phyloP scores from a whole-genome alignment of 2,329 filamentous ascomycete species.

The Penicillium sp. region DNA sequence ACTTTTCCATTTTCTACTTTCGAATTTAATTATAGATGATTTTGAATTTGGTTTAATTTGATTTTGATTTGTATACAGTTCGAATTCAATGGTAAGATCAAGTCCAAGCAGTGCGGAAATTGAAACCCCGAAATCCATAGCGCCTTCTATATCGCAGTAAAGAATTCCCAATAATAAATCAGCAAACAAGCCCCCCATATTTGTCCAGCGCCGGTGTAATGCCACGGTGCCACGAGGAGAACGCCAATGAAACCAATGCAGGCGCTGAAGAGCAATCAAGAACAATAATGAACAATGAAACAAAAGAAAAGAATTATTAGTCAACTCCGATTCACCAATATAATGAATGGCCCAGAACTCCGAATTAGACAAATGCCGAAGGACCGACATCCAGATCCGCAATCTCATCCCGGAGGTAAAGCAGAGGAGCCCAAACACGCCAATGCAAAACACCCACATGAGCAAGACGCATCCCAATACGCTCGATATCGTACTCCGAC shows the following conservation, averaged over 20 bases:
- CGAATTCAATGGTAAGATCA: neutral
- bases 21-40: too few relatives aligned
- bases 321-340: neutral
- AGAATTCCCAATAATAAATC: neutral
- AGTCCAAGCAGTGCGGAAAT: neutral
- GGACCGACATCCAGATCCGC: constrained; percentile 8
- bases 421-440: constrained; percentile 79
- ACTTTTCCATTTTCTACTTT: neutral
- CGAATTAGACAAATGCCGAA: constrained; percentile 13
- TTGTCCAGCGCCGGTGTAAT: constrained; percentile 1
- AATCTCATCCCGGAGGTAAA: constrained; percentile 55
- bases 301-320: neutral
- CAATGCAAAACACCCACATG: constrained; percentile 86
- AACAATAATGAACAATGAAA: neutral
- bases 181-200: neutral
- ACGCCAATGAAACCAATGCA: constrained; percentile 8
- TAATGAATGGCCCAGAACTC: neutral
- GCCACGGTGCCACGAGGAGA: neutral
- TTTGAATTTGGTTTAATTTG: neutral
- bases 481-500: constrained; percentile 37
- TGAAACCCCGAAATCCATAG: neutral
- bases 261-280: constrained; percentile 21
- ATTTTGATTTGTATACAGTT: neutral
- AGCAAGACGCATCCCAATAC: constrained; percentile 72
- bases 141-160: neutral